Percentiles rank a stretch among this genome's conserved stretches.
Conservation (phyloP, 139 green algal species). For the Picochlorum costavermella region DNA sequence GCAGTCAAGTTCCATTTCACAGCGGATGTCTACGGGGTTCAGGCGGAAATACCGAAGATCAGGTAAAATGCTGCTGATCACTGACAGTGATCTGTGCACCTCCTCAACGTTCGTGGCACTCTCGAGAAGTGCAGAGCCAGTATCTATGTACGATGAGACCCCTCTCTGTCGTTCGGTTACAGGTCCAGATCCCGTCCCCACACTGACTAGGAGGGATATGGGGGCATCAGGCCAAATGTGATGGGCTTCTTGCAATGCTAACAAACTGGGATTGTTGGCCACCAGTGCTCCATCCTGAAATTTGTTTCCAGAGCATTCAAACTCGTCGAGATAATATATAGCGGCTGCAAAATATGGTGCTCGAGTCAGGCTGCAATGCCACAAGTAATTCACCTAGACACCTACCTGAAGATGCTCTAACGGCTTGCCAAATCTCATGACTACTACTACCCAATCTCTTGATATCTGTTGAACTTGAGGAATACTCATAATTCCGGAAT, state of each 20-base stretch:
- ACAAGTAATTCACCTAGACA: constrained; percentile 5
- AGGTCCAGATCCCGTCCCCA: constrained; percentile 70
- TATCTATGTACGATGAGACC: constrained; percentile 45
- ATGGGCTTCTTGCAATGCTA: constrained; percentile 75
- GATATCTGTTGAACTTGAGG: not conserved
- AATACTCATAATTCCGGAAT: constrained; percentile 84
- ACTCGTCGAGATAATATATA: constrained; percentile 88
- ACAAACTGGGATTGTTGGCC: constrained; percentile 86
- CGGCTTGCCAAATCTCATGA: constrained; percentile 77
- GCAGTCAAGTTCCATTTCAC: constrained; percentile 72
- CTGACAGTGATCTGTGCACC: constrained; percentile 53
- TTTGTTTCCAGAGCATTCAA: constrained; percentile 51
- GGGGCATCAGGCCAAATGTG: constrained; percentile 71
- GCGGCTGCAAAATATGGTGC: constrained; percentile 20
- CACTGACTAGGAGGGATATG: constrained; percentile 70
- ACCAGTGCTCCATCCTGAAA: constrained; percentile 89
- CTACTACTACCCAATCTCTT: constrained; percentile 37
- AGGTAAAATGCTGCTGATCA: constrained; percentile 57
- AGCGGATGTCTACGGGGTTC: constrained; percentile 56
- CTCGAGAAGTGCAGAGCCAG: constrained; percentile 47
- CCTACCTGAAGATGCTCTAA: constrained; percentile 71
- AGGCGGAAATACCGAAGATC: constrained; percentile 71
- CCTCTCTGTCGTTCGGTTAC: constrained; percentile 22
- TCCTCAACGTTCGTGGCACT: constrained; percentile 50
- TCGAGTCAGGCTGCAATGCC: not conserved